Percentiles rank a stretch among this genome's conserved stretches.
phyloP scores from a whole-genome alignment of 2,329 filamentous ascomycete genomes.

The Aspergillus floridensis region DNA sequence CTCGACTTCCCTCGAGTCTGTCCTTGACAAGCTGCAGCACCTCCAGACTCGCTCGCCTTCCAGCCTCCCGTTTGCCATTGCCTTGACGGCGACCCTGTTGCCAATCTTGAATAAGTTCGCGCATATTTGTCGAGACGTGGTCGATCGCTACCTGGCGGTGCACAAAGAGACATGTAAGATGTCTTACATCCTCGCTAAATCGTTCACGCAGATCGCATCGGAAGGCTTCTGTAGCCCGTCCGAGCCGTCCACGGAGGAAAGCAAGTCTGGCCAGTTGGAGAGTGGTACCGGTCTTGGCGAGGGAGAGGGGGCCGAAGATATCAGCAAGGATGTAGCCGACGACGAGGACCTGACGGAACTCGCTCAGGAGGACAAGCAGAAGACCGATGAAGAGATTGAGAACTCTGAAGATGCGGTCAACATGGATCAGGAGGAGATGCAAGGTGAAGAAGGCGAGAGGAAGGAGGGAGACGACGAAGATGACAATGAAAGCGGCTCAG shows the following conservation, averaged over 20 bases:
- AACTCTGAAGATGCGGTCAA: conserved; percentile 49
- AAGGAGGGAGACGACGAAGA: conserved; percentile 46
- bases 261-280: conserved; percentile 76
- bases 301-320: conserved; percentile 92
- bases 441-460: conserved; percentile 73
- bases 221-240: conserved; percentile 90
- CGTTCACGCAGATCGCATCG: conserved; percentile 73
- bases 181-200: conserved; percentile 70
- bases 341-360: conserved; percentile 92
- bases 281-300: conserved; percentile 91
- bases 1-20: conserved; percentile 42
- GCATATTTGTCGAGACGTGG: conserved; percentile 56
- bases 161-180: conserved; percentile 72
- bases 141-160: conserved; percentile 59
- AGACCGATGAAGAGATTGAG: conserved; percentile 48
- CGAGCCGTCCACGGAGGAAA: conserved; percentile 71
- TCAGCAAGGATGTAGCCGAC: conserved; percentile 91
- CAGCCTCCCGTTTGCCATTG: conserved; percentile 49
- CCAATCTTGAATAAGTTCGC: conserved; percentile 76
- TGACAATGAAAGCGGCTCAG: conserved; percentile 61
- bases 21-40: conserved; percentile 47
- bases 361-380: conserved; percentile 70
- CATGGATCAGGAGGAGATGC: conserved; percentile 79
- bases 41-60: conserved; percentile 45
- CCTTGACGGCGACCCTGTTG: conserved; percentile 59